These are phyloP conservation scores for Colletotrichum trifolii DNA, from an alignment of 2,329 filamentous ascomycete genomes.

Conservation along the genomic window DNA sequence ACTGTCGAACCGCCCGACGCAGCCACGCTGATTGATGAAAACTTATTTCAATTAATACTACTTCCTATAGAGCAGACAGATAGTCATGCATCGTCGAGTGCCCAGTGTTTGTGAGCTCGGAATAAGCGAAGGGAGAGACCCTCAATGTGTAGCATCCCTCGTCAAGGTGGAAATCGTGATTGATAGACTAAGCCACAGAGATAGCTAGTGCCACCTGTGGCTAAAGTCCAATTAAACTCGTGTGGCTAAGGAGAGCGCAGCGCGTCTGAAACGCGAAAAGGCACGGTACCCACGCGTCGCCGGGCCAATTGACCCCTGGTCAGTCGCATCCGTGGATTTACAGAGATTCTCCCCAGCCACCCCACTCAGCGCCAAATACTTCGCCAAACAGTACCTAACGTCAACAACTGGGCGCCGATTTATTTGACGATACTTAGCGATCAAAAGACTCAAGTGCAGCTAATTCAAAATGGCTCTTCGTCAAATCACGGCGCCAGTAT, in stretches of 20 bases:
- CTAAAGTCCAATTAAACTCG: constrained; percentile 15
- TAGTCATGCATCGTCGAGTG: no score
- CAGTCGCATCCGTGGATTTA: constrained; percentile 6
- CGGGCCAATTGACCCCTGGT: constrained; percentile 35
- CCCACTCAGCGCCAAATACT: constrained; percentile 34
- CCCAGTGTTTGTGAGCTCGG: neutral
- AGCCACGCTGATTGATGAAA: no score
- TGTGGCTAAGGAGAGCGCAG: constrained; percentile 21
- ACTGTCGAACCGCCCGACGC: no score
- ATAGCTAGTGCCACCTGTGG: constrained; percentile 12
- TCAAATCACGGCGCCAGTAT: constrained; percentile 80
- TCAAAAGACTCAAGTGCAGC: neutral
- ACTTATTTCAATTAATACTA: no score
- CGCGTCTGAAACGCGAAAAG: constrained; percentile 40
- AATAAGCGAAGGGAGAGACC: neutral
- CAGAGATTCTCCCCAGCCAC: constrained; percentile 40
- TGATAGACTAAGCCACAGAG: neutral
- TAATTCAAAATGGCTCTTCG: constrained; percentile 81
- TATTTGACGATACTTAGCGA: no score
- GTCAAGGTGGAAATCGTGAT: neutral
- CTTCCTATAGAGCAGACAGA: no score
- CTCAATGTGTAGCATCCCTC: neutral
- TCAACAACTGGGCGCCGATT: neutral
- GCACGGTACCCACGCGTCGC: constrained; percentile 27
- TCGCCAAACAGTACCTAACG: neutral